Evolutionary conservation across 345 rosid genomes (phyloP), one percentile per base, ranked within the genome.

Genomic region (Heritiera fomes): DNA sequence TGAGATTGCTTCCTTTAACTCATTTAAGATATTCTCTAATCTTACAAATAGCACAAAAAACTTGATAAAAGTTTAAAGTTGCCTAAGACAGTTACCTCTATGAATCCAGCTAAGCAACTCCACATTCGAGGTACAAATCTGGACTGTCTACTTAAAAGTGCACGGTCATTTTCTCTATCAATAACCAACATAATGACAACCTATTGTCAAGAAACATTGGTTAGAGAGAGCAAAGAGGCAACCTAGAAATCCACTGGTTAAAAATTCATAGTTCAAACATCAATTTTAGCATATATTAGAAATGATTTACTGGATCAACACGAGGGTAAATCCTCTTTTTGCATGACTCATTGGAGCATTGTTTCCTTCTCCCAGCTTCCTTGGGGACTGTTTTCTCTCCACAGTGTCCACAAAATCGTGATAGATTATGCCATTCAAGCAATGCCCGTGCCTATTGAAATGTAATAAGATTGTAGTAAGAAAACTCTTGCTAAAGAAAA

Each of bases 101-200:
- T 85, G 83, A 95, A 95, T 68, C 98, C 99, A 62, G 97, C 94
- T 85, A 92, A 85, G 87, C 99, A 95, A 84, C 96, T 95, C 98
- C 99, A 95, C 96, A 95, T 90, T 72, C 98, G 87, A 20, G 98
- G 98, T 34, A 92, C 97, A 83, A 49, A 90, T 84, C 99, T 90
- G n/a, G 96, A 87, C 34, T 91, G 98, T 66, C 92, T 89, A 84
- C 97, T 88, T 79, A 95, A 81, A 78, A 95, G 97, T 47, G 82
- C 97, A 18, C 94, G 81, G 15, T 92, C 98, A 80, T 95, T 93
- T 82, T 93, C 95, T 85, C 79, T 85, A 77, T 95, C 99, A 76
- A 95, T 90, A 68, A 93, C 97, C 80, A 93, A 87, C 99, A 95
- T 95, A 80, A 95, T 93, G 79, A 95, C 99, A 80, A 92, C 98